Conservation (phyloP, 176 grass and related monocot genomes). For the Hordeum vulgare region MorexV3_pseudomolecules_assembly NC_058524.1:574557692-574558191, state of each 20-base stretch:
- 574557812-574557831: not conserved
- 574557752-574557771: not conserved
- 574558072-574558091: not conserved
- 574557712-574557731: no score
- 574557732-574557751: no score
- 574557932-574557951: not conserved
- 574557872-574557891: not conserved
- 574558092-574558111: slow-evolving; percentile 7
- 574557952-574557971: not conserved
- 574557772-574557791: not conserved
- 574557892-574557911: not conserved
- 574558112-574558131: slow-evolving; percentile 7
- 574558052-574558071: slow-evolving; percentile 11
- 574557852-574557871: slow-evolving; percentile 1
- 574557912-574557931: not conserved
- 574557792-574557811: not conserved
- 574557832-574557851: not conserved
- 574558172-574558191: not conserved
- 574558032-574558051: slow-evolving; percentile 16
- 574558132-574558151: not conserved
- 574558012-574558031: slow-evolving; percentile 6
- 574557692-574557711: no score
- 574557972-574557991: slow-evolving; percentile 6
- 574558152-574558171: not conserved
- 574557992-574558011: slow-evolving; percentile 12